Percentiles rank a stretch among this genome's conserved stretches.
Evolutionary conservation across 345 rosid genomes (phyloP).

Genomic region (Lepidium africanum): DNA sequence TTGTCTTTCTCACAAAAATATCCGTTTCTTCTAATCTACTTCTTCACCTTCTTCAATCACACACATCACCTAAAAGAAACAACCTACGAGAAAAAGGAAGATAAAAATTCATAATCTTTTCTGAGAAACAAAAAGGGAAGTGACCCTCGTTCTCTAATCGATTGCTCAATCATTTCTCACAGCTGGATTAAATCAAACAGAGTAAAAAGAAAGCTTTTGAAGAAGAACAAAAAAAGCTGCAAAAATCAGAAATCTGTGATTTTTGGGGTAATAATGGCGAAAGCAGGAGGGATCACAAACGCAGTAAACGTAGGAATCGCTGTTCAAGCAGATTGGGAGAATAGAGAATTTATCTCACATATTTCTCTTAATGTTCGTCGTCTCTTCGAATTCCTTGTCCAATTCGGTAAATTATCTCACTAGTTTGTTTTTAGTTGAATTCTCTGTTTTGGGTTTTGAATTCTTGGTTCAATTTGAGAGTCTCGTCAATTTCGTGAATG

Average conservation of each 20-base stretch:
- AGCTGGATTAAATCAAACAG: not conserved
- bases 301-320: conserved; percentile 99
- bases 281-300: conserved; percentile 96
- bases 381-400: conserved; percentile 93
- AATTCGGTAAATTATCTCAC: conserved; percentile 50
- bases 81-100: conserved; percentile 10
- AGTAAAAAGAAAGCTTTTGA: not conserved
- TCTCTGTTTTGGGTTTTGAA: conserved; percentile 9
- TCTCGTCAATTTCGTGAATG: not conserved
- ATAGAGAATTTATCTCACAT: conserved; percentile 94
- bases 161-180: conserved; percentile 16
- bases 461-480: not conserved
- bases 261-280: conserved; percentile 44
- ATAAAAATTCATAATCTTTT: not conserved
- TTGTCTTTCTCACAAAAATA: not conserved
- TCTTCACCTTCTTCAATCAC: not conserved
- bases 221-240: not conserved
- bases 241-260: conserved; percentile 9
- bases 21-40: conserved; percentile 4
- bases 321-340: conserved; percentile 99
- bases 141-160: conserved; percentile 19
- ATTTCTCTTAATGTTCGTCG: conserved; percentile 98
- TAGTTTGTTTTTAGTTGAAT: not conserved
- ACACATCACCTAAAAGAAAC: not conserved
- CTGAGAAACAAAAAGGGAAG: not conserved